Base-by-base conservation (phyloP, 2,329 filamentous ascomycete species). In the Daldinia sp. region DNA sequence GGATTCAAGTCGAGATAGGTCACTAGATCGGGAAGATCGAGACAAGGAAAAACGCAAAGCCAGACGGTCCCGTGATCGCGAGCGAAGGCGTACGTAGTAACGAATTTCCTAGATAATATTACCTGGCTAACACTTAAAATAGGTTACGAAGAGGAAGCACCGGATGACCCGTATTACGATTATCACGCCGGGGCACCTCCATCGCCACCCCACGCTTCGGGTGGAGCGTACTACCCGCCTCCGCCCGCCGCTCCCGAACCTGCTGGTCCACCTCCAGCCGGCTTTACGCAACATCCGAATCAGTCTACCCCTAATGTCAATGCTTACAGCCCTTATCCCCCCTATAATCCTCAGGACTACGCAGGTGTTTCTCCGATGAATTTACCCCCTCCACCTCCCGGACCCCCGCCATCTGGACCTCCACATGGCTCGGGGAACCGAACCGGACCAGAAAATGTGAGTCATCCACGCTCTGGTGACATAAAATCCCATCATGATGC, bases 1-100 rank as follows among this genome's bases (percentile, higher is more conserved):
- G 64, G 81, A 81, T 4, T 75, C 77, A 68, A 77, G 70, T 60
- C 69, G 68, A 62, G 71, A 74, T 51, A 68, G 75, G 74, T 60
- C 70, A 37, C 46, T 73, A 65, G 71, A 76, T 44, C 65, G 67
- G 65, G 63, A 73, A 35, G 75, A 77, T 39, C 70, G 75, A 48
- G 71, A 74, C 54, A 74, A 75, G 46, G 74, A 77, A 33, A 74
- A 51, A 53, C 61, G 50, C 37, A 72, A 48, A 50, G 20, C 41
- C n/a, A 66, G 78, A 20, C 74, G 77, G 64, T 77, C 78, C 41
- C 79, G 81, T 62, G 79, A 82, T 59, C 78, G 80, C 57, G 79
- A 78, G 53, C 74, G 78, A 61, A 75, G 73, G 61, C 74, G 77
- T 79, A 76, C 23, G 76, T 58, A 62, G 26, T 41, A 18, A 35